Base-by-base conservation (phyloP, 169 alveolate species). In the Ichthyophthirius multifiliis region DNA sequence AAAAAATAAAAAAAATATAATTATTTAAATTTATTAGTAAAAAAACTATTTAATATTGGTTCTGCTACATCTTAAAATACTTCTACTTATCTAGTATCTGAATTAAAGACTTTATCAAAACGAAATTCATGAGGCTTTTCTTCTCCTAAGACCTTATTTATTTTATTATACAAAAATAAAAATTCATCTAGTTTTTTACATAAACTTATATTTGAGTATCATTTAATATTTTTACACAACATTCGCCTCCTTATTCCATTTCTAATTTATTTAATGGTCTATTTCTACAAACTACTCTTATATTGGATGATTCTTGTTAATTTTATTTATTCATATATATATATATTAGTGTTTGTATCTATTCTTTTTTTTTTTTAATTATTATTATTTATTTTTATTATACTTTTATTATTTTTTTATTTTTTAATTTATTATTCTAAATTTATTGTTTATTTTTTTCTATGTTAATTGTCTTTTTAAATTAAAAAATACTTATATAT, bases 201-300 rank as follows among this genome's bases (percentile, higher is more conserved):
- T 16, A 0, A 55, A 55, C 71, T 55, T 55, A 55, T 12, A 55
- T 23, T 27, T 16, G 23, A 0, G 35, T 15, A 27, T 75, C 44
- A 47, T 83, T 79, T n/a, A 62, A 37, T 62, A 86, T 80, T 31
- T 82, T 85, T 5, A 75, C 55, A 37, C 84, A 35, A 23, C 41
- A 55, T 39, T 75, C 74, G 67, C 65, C 77, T 31, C 75, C 83
- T 81, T 77, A 43, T 44, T 86, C 80, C 37, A 65, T 77, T 76
- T 96, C 98, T 31, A 83, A 75, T 44, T 88, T 95, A 73, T 94
- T 96, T 20, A 93, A 85, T 35, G 98, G 98, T 34, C 98, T 88
- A 65, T 94, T 93, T 43, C 97, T 86, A 74, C 96, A 93, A 65
- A 92, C 82, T 10, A 96, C 97, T 43, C 82, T 89, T 3, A 94